A percentile compares a stretch with the other conserved stretches of the same genome.
Conservation (phyloP, 2,329 filamentous ascomycete genomes). For the Helotiales sp. region DNA sequence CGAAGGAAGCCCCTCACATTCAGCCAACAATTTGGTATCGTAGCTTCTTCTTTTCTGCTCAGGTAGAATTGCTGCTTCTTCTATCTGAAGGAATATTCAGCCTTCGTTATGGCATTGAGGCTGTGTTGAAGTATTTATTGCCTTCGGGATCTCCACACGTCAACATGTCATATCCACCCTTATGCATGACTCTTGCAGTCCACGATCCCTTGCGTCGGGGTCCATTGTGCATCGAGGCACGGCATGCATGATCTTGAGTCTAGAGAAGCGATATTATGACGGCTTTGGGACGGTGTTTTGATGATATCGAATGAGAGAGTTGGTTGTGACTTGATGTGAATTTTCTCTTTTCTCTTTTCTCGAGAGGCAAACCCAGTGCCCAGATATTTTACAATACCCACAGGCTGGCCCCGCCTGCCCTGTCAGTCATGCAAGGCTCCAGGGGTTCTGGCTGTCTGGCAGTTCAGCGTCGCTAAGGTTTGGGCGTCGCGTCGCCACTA, state of each 20-base stretch:
- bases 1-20: neutral
- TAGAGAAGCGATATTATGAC: neutral
- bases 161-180: constrained; percentile 2
- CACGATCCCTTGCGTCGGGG: neutral
- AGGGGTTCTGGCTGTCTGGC: neutral
- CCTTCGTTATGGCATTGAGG: neutral
- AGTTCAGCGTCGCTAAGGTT: neutral
- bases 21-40: constrained; percentile 3
- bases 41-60: neutral
- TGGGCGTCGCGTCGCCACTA: constrained; percentile 10
- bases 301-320: neutral
- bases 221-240: neutral
- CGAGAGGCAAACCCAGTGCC: neutral
- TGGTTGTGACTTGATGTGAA: neutral
- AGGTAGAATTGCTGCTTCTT: neutral
- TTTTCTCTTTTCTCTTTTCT: neutral
- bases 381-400: neutral
- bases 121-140: constrained; percentile 7
- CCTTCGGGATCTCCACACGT: neutral
- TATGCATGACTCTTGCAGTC: neutral
- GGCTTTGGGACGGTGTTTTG: neutral
- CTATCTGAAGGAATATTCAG: neutral
- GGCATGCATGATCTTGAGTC: neutral
- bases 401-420: constrained; percentile 2
- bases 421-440: constrained; percentile 9